Evolutionary conservation across 1,139 yeast genomes (phyloP).

Genomic region (Pichia sp.): DNA sequence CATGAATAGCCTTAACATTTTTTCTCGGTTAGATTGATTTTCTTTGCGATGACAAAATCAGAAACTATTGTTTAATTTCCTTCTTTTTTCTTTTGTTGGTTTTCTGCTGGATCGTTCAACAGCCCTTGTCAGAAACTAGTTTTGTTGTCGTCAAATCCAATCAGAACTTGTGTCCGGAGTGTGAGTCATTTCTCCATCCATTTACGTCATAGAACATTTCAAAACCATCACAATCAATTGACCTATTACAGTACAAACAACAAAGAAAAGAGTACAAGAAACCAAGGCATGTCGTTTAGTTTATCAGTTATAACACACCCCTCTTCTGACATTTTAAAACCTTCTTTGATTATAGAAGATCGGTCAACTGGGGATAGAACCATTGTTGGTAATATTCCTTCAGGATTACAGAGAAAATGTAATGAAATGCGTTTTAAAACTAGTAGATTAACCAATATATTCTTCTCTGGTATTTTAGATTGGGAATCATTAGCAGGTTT

Average conservation of each 20-base stretch:
- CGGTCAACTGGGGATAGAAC: conserved; percentile 51
- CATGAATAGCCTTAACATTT: too few relatives aligned
- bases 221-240: not conserved
- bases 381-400: conserved; percentile 75
- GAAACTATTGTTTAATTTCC: too few relatives aligned
- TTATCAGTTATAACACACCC: conserved; percentile 29
- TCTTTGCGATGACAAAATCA: too few relatives aligned
- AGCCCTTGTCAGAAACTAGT: too few relatives aligned
- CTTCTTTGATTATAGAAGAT: conserved; percentile 28
- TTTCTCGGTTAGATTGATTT: too few relatives aligned
- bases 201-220: not conserved
- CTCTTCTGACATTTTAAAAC: conserved; percentile 27
- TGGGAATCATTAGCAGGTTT: conserved; percentile 84
- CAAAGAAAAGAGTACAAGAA: not conserved
- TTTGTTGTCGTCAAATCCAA: conserved; percentile 2
- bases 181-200: not conserved
- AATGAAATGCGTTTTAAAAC: conserved; percentile 50
- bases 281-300: conserved; percentile 27
- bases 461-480: conserved; percentile 64
- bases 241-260: too few relatives aligned
- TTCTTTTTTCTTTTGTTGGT: too few relatives aligned
- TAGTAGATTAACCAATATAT: conserved; percentile 55
- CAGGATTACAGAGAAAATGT: conserved; percentile 75
- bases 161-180: not conserved
- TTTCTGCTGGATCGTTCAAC: too few relatives aligned